Evolutionary conservation across 768 basidiomycete genomes (phyloP), one percentile per base, ranked within the genome.

Genomic region (Podaxis sp.): DNA sequence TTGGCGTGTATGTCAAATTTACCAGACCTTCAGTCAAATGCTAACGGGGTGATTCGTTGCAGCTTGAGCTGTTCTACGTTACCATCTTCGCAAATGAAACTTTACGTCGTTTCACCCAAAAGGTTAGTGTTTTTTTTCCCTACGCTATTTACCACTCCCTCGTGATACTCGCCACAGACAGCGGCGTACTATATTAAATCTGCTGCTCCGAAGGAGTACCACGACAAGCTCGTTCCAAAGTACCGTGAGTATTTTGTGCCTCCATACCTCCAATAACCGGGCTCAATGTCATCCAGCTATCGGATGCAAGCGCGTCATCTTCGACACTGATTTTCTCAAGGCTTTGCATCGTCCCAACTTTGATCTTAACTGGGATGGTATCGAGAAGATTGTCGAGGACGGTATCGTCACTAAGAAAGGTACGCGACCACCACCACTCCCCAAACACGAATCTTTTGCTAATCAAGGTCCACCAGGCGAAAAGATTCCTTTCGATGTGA

Each of bases 241-340:
- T 82, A 79, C 67, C 73, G 84, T 83, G 61, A 54, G 77, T 62
- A 9, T 21, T 18, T 3, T 48, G 9, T 25, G 14, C n/a, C 2
- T 23, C 37, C 5, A 25, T 14, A 27, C 10, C 36, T 28, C 27
- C 53, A 13, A 32, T 36, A 27, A 5, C 13, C n/a, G 56, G 14
- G 55, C 10, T 57, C 11, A 46, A 16, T 46, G 14, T 14, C 32
- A 16, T 38, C 5, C 53, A 84, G 82, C 73, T 27, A 67, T 77
- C 40, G 84, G 84, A 1, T 86, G 84, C 65, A 84, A 82, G 68
- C 80, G 85, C 14, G 65, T 83, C 11, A 72, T 86, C 5, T 72
- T 79, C 57, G 80, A 86, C 64, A 73, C 78, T 0, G 73, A 74
- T 16, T 86, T 78, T 64, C 73, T 85, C 35, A 61, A 71, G 23